Evolutionary conservation across 2,329 filamentous ascomycete species (phyloP).

Genomic region (Elsinoe batatas): DNA sequence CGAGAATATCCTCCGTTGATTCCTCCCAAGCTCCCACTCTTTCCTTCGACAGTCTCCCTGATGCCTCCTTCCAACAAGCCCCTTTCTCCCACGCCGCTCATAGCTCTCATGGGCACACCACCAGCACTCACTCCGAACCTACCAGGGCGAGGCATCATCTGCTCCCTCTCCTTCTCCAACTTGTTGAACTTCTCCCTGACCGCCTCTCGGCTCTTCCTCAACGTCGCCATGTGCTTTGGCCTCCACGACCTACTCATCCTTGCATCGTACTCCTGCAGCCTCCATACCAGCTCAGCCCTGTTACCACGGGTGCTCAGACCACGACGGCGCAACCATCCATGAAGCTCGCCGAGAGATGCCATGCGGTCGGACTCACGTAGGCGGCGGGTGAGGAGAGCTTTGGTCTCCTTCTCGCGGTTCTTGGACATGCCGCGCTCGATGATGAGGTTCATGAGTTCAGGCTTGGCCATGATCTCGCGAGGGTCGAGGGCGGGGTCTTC

Average conservation of each 20-base stretch:
- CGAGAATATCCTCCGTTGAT: neutral
- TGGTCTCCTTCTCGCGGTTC: conserved; percentile 17
- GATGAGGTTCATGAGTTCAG: conserved; percentile 15
- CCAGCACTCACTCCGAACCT: neutral
- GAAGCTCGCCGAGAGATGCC: conserved; percentile 21
- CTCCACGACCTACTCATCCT: conserved; percentile 8
- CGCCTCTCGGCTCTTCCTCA: conserved; percentile 7
- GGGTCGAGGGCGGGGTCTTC: conserved; percentile 15
- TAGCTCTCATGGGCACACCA: neutral
- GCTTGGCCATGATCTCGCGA: conserved; percentile 14
- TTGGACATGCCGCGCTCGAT: conserved; percentile 16
- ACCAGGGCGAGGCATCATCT: neutral
- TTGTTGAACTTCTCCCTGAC: neutral
- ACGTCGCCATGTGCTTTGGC: conserved; percentile 7
- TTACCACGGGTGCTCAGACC: conserved; percentile 20
- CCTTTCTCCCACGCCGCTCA: neutral
- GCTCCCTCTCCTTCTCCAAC: neutral
- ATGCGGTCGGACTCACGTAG: conserved; percentile 20
- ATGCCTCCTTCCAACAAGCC: neutral
- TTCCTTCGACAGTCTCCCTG: neutral
- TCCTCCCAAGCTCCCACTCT: neutral
- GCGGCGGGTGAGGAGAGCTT: conserved; percentile 13
- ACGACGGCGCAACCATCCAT: conserved; percentile 20
- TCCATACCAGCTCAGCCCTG: conserved; percentile 19
- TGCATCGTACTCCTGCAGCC: conserved; percentile 23